Evolutionary conservation across 139 green algal species (phyloP).

Genomic region (Haematococcus lacustris): DNA sequence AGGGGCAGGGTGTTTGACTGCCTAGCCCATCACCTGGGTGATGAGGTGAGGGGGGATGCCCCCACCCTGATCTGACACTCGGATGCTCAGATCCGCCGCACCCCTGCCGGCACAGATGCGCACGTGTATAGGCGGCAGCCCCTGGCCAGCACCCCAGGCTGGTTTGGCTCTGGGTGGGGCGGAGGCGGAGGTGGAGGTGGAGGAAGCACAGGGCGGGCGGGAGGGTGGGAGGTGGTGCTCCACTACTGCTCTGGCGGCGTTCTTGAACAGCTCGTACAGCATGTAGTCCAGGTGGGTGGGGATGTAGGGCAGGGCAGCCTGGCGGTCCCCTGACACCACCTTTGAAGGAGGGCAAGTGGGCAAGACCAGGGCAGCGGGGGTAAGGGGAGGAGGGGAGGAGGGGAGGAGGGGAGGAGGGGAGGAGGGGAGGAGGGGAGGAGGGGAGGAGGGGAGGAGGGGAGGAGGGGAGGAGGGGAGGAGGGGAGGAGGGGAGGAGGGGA

Average conservation of each 20-base stretch:
- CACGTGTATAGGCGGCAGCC: slow-evolving; percentile 53
- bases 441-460: too few species aligned
- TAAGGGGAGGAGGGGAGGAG: too few species aligned
- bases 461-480: too few species aligned
- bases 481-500: too few species aligned
- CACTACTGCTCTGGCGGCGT: slow-evolving; percentile 53
- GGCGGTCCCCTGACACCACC: slow-evolving; percentile 45
- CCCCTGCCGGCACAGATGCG: slow-evolving; percentile 52
- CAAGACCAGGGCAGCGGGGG: too few species aligned
- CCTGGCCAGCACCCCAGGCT: background rate
- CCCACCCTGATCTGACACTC: slow-evolving; percentile 70
- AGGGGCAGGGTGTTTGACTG: too few species aligned
- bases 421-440: too few species aligned
- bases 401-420: too few species aligned
- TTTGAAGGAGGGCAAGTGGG: too few species aligned
- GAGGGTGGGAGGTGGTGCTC: slow-evolving; percentile 21
- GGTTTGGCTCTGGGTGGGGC: background rate
- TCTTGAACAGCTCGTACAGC: slow-evolving; percentile 88
- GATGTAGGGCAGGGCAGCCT: slow-evolving; percentile 70
- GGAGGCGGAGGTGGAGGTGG: too few species aligned
- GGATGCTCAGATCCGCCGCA: slow-evolving; percentile 39
- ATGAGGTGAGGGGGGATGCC: slow-evolving; percentile 52
- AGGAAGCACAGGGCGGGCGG: background rate
- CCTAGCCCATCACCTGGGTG: slow-evolving; percentile 39
- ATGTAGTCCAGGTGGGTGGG: slow-evolving; percentile 89